Percentiles rank a stretch among this genome's conserved stretches.
Evolutionary conservation across 192 early-diverging fungal species (phyloP).

Genomic region (Podila horticola): DNA sequence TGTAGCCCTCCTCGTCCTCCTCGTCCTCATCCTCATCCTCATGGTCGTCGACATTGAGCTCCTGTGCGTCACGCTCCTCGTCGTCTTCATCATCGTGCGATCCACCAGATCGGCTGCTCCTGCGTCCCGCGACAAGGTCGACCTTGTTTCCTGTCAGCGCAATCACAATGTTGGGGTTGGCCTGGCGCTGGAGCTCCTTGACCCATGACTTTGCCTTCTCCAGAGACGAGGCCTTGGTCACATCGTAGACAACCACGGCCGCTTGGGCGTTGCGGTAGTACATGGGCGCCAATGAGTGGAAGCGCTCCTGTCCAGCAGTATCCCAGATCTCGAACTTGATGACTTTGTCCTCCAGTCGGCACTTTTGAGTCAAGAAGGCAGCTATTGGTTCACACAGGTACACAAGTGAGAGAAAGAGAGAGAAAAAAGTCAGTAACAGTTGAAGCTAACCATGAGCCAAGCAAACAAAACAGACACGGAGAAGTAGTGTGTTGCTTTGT

Average conservation of each 20-base stretch:
- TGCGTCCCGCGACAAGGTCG: conserved; percentile 69
- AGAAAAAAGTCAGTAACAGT: conserved; percentile 6
- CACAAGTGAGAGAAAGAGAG: not conserved
- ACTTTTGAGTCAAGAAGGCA: conserved; percentile 93
- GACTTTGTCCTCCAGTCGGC: conserved; percentile 84
- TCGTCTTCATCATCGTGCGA: not conserved
- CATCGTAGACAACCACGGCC: conserved; percentile 96
- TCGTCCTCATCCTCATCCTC: conserved; percentile 50
- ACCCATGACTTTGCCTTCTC: conserved; percentile 96
- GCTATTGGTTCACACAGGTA: conserved; percentile 51
- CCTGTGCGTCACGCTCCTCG: conserved; percentile 41
- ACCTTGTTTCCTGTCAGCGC: conserved; percentile 97
- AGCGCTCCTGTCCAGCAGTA: conserved; percentile 97
- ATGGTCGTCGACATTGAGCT: conserved; percentile 17
- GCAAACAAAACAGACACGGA: no score
- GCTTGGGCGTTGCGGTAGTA: conserved; percentile 99
- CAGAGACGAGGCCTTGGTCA: conserved; percentile 88
- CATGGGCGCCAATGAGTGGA: conserved; percentile 96
- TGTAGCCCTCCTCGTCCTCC: conserved; percentile 55
- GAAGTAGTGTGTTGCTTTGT: no score
- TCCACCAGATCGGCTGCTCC: conserved; percentile 2
- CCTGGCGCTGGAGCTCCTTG: conserved; percentile 94
- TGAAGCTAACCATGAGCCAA: not conserved
- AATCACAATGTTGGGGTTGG: conserved; percentile 96
- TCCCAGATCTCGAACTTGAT: conserved; percentile 92